These are phyloP conservation scores for Globisporangium echinulatum DNA, from an alignment of 352 stramenopile species.

Conservation along the genomic window DNA sequence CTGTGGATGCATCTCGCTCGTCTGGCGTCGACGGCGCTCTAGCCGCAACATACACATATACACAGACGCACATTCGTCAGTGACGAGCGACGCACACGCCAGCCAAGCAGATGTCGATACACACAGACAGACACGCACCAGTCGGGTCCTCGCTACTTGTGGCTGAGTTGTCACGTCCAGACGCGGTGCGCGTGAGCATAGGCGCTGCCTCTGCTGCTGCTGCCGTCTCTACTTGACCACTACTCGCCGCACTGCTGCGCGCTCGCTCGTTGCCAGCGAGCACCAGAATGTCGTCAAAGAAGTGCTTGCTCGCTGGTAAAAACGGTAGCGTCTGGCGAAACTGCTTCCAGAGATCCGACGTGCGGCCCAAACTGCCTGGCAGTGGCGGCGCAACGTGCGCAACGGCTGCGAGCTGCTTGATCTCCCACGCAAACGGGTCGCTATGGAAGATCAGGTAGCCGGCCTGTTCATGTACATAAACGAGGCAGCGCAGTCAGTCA, in stretches of 20 bases:
- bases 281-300: slow-evolving; percentile 69
- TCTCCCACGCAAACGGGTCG: slow-evolving; percentile 41
- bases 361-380: slow-evolving; percentile 29
- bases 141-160: slow-evolving; percentile 5
- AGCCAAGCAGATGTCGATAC: too few relatives aligned
- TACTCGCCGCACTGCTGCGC: not conserved
- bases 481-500: not conserved
- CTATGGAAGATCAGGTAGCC: slow-evolving; percentile 47
- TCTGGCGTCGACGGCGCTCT: slow-evolving; percentile 42
- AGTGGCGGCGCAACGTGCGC: slow-evolving; percentile 52
- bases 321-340: slow-evolving; percentile 78
- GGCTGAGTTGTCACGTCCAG: slow-evolving; percentile 6
- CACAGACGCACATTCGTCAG: too few relatives aligned
- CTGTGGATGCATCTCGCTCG: slow-evolving; percentile 75
- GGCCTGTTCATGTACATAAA: slow-evolving; percentile 19
- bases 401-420: slow-evolving; percentile 42
- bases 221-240: not conserved
- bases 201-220: not conserved
- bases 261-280: slow-evolving; percentile 17
- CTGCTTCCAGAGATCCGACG: slow-evolving; percentile 61
- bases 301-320: slow-evolving; percentile 70
- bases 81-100: too few relatives aligned
- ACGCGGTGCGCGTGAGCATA: not conserved
- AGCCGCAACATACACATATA: not conserved
- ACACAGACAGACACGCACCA: not conserved